Evolutionary conservation across 1,284 basidiomycete genomes (phyloP).

Genomic region (Mycosarcoma maydis): DNA sequence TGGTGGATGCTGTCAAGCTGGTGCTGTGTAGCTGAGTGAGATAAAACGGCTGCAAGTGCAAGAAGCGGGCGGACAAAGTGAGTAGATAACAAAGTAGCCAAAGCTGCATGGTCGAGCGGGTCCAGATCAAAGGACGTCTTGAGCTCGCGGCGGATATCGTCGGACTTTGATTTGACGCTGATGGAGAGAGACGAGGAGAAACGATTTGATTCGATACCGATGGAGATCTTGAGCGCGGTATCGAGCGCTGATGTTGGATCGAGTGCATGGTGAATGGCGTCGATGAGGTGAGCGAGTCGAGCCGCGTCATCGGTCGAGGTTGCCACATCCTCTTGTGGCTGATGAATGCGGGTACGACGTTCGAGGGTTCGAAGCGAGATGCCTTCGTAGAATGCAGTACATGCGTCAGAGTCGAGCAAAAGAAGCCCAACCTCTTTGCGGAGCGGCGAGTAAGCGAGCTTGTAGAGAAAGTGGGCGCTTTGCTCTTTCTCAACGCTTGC

Average conservation of each 20-base stretch:
- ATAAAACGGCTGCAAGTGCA: constrained; percentile 1
- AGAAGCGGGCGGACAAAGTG: constrained; percentile 24
- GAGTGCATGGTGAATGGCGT: constrained; percentile 19
- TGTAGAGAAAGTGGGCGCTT: constrained; percentile 16
- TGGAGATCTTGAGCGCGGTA: background rate
- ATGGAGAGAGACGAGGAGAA: constrained; percentile 33
- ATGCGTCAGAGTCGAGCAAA: constrained; percentile 26
- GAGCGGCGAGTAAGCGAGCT: constrained; percentile 13
- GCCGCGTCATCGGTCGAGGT: background rate
- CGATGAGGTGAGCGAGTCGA: background rate
- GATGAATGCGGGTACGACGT: constrained; percentile 8
- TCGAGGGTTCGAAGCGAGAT: constrained; percentile 25
- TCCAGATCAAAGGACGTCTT: constrained; percentile 37
- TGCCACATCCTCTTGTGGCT: background rate
- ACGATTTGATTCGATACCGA: constrained; percentile 16
- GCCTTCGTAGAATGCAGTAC: constrained; percentile 26
- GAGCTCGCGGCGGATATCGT: background rate
- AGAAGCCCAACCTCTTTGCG: constrained; percentile 17
- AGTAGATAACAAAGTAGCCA: constrained; percentile 13
- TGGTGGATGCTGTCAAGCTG: constrained; percentile 6
- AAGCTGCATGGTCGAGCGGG: constrained; percentile 20
- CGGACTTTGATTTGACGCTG: constrained; percentile 5
- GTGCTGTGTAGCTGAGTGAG: constrained; percentile 2
- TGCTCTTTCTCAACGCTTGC: background rate
- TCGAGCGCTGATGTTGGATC: constrained; percentile 9